A percentile compares a stretch with the other conserved stretches of the same genome.
phyloP scores from a whole-genome alignment of 257 asterid species.

The Solanum piurae region DNA sequence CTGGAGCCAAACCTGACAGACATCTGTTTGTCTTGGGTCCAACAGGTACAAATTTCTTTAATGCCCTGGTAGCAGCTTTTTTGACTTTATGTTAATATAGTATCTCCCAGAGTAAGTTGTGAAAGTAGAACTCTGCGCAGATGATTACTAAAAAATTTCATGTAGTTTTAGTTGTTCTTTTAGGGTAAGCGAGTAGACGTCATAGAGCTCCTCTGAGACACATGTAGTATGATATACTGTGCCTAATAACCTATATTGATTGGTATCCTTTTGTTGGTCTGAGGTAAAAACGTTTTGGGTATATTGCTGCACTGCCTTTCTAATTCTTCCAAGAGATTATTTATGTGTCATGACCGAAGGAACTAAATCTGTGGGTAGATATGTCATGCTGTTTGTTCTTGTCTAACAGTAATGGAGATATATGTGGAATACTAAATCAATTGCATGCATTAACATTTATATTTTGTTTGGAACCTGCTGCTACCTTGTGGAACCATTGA shows the following conservation, averaged over 20 bases:
- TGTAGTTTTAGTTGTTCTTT: neutral
- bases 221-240: neutral
- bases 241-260: neutral
- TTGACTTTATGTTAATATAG: neutral
- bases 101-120: neutral
- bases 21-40: conserved; percentile 82
- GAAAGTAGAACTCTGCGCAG: neutral
- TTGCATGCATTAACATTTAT: neutral
- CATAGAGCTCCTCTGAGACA: neutral
- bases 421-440: neutral
- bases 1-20: conserved; percentile 64
- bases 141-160: neutral
- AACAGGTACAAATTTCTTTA: conserved; percentile 59
- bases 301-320: neutral
- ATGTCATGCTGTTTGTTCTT: neutral
- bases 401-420: neutral
- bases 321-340: neutral
- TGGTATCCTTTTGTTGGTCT: neutral
- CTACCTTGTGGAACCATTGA: neutral
- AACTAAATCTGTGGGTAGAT: neutral
- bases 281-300: neutral
- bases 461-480: neutral
- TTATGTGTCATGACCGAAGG: neutral
- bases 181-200: neutral
- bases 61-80: neutral